A percentile compares a stretch with the other conserved stretches of the same genome.
These are phyloP conservation scores for Podaxis rugospora DNA, from an alignment of 768 basidiomycete genomes.

Conservation along the genomic window DNA sequence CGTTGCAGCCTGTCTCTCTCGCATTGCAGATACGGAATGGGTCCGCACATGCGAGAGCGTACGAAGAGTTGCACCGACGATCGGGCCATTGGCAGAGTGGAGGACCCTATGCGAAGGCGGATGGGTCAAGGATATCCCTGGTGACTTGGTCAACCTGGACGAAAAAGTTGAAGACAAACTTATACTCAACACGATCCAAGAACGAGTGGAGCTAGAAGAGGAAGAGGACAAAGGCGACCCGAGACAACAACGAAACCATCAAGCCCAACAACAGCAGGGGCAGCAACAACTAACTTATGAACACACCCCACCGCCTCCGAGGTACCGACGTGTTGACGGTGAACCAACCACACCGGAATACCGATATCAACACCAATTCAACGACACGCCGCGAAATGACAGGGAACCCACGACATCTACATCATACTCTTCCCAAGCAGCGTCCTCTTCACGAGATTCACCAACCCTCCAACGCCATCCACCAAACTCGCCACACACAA, in stretches of 20 bases:
- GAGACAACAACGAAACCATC: not conserved
- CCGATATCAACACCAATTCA: not conserved
- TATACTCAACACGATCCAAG: constrained; percentile 9
- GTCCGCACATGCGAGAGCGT: constrained; percentile 66
- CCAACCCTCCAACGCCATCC: not conserved
- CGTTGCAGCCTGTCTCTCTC: constrained; percentile 60
- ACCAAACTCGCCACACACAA: not conserved
- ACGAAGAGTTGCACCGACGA: constrained; percentile 57
- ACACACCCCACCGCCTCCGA: not conserved
- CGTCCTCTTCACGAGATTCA: not conserved
- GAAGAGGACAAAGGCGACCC: not conserved
- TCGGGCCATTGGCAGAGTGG: constrained; percentile 74
- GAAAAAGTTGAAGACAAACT: constrained; percentile 10
- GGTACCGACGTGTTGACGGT: not conserved
- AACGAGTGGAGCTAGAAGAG: constrained; percentile 1
- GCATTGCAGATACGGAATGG: constrained; percentile 82
- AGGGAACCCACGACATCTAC: not conserved
- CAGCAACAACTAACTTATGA: not conserved
- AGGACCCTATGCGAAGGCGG: constrained; percentile 71
- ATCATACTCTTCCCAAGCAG: not conserved
- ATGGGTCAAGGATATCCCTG: constrained; percentile 54
- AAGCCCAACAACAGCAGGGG: not conserved
- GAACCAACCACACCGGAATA: not conserved
- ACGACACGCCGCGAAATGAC: not conserved
- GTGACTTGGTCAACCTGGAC: constrained; percentile 34